phyloP scores from a whole-genome alignment of 2,329 filamentous ascomycete genomes.

The Hypoxylon sp. region DNA sequence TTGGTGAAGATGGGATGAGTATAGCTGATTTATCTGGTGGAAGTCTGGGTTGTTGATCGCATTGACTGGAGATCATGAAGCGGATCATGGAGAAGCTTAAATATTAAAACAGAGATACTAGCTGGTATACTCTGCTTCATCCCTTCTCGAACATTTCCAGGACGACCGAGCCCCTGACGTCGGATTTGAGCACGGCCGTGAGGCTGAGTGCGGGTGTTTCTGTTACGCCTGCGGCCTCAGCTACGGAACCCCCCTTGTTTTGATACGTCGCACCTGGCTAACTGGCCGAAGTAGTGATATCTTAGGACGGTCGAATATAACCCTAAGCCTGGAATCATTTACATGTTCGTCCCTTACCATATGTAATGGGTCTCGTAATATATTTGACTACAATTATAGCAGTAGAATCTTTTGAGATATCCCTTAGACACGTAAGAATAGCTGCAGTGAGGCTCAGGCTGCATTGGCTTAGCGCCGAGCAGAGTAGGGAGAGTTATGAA shows the following conservation, averaged over 20 bases:
- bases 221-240: slow-evolving; percentile 44
- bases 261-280: slow-evolving; percentile 38
- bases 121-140: slow-evolving; percentile 5
- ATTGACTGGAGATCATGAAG: slow-evolving; percentile 36
- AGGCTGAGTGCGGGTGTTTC: slow-evolving; percentile 40
- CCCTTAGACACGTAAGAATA: slow-evolving; percentile 9
- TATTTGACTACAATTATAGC: neutral
- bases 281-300: slow-evolving; percentile 15
- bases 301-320: slow-evolving; percentile 10
- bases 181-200: slow-evolving; percentile 35
- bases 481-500: slow-evolving; percentile 11
- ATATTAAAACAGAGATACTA: slow-evolving; percentile 26
- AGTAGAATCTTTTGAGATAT: slow-evolving; percentile 5
- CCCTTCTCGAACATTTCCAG: slow-evolving; percentile 27
- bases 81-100: slow-evolving; percentile 41
- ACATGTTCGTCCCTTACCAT: slow-evolving; percentile 8
- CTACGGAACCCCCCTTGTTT: slow-evolving; percentile 37
- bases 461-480: slow-evolving; percentile 19
- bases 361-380: neutral
- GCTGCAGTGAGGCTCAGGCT: slow-evolving; percentile 5
- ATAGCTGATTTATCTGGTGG: slow-evolving; percentile 15
- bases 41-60: slow-evolving; percentile 27
- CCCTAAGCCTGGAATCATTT: slow-evolving; percentile 22
- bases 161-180: slow-evolving; percentile 21
- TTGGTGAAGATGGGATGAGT: slow-evolving; percentile 33